Percentiles rank a stretch among this genome's conserved stretches.
Conservation (phyloP, 1,139 yeast genomes). For the Saccharomyces hybrid region DNA sequence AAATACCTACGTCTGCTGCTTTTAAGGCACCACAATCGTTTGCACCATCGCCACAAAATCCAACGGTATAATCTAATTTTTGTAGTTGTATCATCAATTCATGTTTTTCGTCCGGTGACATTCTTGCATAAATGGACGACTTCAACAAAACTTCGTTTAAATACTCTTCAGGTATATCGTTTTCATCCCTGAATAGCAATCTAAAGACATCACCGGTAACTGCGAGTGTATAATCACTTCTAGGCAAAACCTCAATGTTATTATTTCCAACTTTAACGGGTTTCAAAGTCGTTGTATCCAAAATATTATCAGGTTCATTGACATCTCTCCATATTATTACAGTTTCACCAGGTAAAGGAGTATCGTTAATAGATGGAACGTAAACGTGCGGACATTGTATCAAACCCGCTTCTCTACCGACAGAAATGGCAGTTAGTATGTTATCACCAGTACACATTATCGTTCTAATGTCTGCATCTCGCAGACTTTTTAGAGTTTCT, state of each 20-base stretch:
- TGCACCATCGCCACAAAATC: slow-evolving; percentile 97
- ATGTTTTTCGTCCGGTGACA: slow-evolving; percentile 98
- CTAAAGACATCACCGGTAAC: slow-evolving; percentile 90
- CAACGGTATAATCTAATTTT: slow-evolving; percentile 79
- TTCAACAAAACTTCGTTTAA: slow-evolving; percentile 59
- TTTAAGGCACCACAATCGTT: slow-evolving; percentile 97
- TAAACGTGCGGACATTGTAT: slow-evolving; percentile 47
- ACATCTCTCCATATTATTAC: slow-evolving; percentile 58
- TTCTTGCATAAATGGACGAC: slow-evolving; percentile 80
- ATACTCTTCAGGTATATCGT: slow-evolving; percentile 32
- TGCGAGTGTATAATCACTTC: slow-evolving; percentile 57
- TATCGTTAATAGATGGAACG: slow-evolving; percentile 52
- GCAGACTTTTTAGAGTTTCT: slow-evolving; percentile 50
- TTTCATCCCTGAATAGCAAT: slow-evolving; percentile 51
- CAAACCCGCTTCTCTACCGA: slow-evolving; percentile 75
- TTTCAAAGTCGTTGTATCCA: slow-evolving; percentile 58
- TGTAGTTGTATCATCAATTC: slow-evolving; percentile 87
- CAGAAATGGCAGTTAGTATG: slow-evolving; percentile 87
- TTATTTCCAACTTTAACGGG: slow-evolving; percentile 44
- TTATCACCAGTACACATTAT: slow-evolving; percentile 98
- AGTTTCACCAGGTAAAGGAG: slow-evolving; percentile 24
- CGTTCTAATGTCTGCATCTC: slow-evolving; percentile 65
- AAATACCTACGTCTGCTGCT: slow-evolving; percentile 95
- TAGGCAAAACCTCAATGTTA: slow-evolving; percentile 13
- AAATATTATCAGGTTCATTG: slow-evolving; percentile 41